These are phyloP conservation scores for Phytophthora hybrid DNA, from an alignment of 352 stramenopile species.

Conservation along the genomic window DNA sequence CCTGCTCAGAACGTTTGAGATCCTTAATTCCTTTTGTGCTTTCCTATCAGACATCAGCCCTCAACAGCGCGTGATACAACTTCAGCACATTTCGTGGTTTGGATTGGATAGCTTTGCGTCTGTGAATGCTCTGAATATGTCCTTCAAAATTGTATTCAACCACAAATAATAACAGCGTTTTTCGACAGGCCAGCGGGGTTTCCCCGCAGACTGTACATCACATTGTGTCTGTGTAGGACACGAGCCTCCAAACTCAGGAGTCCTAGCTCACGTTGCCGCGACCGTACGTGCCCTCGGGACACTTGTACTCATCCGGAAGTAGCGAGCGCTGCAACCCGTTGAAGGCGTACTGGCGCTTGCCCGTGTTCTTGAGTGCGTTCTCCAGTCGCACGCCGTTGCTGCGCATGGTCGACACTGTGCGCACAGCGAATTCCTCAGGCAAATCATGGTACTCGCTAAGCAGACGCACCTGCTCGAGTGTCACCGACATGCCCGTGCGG, in stretches of 20 bases:
- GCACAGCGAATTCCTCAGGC: slow-evolving; percentile 61
- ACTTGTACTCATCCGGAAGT: slow-evolving; percentile 80
- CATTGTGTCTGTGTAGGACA: slow-evolving; percentile 12
- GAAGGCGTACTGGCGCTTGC: slow-evolving; percentile 81
- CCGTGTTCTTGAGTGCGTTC: slow-evolving; percentile 81
- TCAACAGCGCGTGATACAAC: neutral
- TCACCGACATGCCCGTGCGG: slow-evolving; percentile 97
- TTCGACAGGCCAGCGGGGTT: slow-evolving; percentile 5
- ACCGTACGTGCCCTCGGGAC: slow-evolving; percentile 84
- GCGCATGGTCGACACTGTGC: slow-evolving; percentile 79
- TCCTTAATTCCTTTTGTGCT: neutral
- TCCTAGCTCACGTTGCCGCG: slow-evolving; percentile 75
- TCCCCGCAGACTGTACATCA: slow-evolving; percentile 7
- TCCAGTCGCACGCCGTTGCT: slow-evolving; percentile 79
- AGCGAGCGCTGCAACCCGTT: slow-evolving; percentile 81
- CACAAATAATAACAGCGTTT: slow-evolving; percentile 42
- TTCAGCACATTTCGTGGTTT: too few species aligned
- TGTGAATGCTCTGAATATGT: neutral
- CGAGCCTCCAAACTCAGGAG: neutral
- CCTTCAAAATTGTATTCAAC: slow-evolving; percentile 40
- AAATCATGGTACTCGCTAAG: slow-evolving; percentile 70
- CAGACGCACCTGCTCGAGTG: slow-evolving; percentile 90
- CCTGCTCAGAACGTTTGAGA: too few species aligned
- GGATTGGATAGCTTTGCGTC: too few species aligned
- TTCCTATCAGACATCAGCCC: neutral